These are phyloP conservation scores for Knoxia roxburghii DNA, from an alignment of 257 asterid genomes.

Conservation along the genomic window DNA sequence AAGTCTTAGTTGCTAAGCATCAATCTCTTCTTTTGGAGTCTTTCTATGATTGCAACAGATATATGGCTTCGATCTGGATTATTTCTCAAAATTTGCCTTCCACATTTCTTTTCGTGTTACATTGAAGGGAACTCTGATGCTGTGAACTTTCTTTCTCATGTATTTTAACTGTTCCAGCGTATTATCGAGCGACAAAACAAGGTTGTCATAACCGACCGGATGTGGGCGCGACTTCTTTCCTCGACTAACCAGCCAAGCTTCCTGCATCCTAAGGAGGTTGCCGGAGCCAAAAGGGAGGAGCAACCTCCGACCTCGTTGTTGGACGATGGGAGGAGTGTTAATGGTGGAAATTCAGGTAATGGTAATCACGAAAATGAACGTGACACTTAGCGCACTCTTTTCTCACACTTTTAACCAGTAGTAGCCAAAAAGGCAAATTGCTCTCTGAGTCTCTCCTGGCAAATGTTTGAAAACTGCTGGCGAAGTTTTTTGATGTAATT, in stretches of 20 bases:
- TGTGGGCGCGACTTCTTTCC: slow-evolving; percentile 57
- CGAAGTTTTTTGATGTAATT: slow-evolving; percentile 21
- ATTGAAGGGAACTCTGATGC: neutral
- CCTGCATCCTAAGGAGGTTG: slow-evolving; percentile 22
- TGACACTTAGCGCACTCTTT: slow-evolving; percentile 2
- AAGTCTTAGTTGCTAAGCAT: slow-evolving; percentile 17
- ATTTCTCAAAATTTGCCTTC: neutral
- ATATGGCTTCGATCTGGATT: neutral
- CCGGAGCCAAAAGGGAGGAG: slow-evolving; percentile 13
- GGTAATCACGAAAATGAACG: slow-evolving; percentile 15
- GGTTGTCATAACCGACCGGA: slow-evolving; percentile 48
- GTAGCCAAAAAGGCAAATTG: slow-evolving; percentile 13
- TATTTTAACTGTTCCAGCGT: slow-evolving; percentile 27
- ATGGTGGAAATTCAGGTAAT: slow-evolving; percentile 24
- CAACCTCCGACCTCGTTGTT: slow-evolving; percentile 14
- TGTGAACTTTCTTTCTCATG: neutral
- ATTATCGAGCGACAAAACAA: slow-evolving; percentile 41
- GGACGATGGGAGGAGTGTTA: slow-evolving; percentile 18
- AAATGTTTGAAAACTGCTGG: too few species aligned
- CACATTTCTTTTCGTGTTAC: neutral
- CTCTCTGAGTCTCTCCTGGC: slow-evolving; percentile 14
- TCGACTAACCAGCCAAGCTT: slow-evolving; percentile 54
- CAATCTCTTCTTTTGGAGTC: neutral
- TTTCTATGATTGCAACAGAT: neutral
- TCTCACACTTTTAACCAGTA: slow-evolving; percentile 6